Conservation (phyloP, 768 basidiomycete genomes). For the Kwoniella europaea region DNA sequence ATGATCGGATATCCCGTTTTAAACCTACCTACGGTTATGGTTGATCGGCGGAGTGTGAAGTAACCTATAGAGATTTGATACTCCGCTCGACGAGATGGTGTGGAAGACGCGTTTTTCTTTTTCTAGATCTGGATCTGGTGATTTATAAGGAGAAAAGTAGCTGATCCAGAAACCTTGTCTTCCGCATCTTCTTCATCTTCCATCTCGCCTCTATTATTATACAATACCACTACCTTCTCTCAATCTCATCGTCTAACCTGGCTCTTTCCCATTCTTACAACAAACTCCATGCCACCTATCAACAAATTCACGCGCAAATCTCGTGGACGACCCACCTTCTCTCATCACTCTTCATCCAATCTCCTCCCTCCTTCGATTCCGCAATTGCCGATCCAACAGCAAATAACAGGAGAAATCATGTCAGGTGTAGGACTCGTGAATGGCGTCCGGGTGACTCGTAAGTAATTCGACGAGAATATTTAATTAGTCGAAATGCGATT, state of each 20-base stretch:
- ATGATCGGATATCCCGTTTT: not conserved
- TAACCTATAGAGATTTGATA: not conserved
- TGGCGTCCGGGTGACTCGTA: slow-evolving; percentile 57
- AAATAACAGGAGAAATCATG: slow-evolving; percentile 30
- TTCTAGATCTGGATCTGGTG: not conserved
- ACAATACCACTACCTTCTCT: not conserved
- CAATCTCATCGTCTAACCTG: not conserved
- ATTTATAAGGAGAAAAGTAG: not conserved
- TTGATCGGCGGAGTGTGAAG: not conserved
- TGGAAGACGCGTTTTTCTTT: not conserved
- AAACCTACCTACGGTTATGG: not conserved
- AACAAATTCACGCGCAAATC: slow-evolving; percentile 11
- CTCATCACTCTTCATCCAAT: not conserved
- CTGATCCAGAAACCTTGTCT: not conserved
- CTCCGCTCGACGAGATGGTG: not conserved
- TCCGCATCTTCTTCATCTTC: not conserved
- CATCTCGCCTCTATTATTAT: not conserved
- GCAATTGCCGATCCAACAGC: not conserved
- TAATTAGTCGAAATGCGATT: not conserved
- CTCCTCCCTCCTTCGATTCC: too few species aligned
- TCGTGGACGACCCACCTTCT: slow-evolving; percentile 3
- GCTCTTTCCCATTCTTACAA: not conserved
- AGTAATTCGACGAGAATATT: slow-evolving; percentile 23
- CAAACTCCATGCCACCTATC: not conserved
- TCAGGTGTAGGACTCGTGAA: slow-evolving; percentile 54